Conservation (phyloP, 106 monocot species). For the Ottelia alismoides region DNA sequence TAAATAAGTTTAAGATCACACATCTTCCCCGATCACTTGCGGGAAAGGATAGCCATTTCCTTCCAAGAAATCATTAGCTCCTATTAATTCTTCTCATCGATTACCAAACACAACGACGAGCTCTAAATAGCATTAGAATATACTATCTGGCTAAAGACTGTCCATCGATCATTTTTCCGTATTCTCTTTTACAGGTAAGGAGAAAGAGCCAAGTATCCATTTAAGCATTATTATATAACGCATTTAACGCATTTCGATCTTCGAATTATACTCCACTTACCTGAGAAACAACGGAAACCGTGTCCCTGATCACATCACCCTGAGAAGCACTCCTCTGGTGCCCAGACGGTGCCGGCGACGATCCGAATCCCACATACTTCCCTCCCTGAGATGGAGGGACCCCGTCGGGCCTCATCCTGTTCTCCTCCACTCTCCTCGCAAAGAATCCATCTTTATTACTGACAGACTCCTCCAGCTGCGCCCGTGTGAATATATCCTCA, state of each 20-base stretch:
- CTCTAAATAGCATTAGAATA: background rate
- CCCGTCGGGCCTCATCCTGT: constrained; percentile 45
- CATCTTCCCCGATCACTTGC: too few species aligned
- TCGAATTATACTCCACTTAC: too few species aligned
- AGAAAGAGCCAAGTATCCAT: background rate
- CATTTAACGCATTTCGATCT: too few species aligned
- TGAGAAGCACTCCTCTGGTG: constrained; percentile 4
- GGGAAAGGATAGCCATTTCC: too few species aligned
- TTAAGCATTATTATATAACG: background rate
- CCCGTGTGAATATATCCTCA: constrained; percentile 35
- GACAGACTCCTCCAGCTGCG: constrained; percentile 43
- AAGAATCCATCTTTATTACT: constrained; percentile 55
- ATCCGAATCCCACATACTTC: constrained; percentile 65
- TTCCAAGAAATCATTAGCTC: too few species aligned
- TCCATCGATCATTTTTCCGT: too few species aligned
- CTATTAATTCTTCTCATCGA: too few species aligned
- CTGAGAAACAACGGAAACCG: constrained; percentile 14
- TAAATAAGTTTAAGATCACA: too few species aligned
- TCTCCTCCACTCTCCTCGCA: constrained; percentile 49
- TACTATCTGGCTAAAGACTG: background rate
- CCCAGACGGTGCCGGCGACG: constrained; percentile 21
- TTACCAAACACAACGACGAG: background rate
- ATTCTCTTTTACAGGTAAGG: background rate
- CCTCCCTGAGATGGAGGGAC: constrained; percentile 61
- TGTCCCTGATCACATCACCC: constrained; percentile 9